Evolutionary conservation across 2,329 filamentous ascomycete species (phyloP).

Genomic region (Cladorrhinum sp.): DNA sequence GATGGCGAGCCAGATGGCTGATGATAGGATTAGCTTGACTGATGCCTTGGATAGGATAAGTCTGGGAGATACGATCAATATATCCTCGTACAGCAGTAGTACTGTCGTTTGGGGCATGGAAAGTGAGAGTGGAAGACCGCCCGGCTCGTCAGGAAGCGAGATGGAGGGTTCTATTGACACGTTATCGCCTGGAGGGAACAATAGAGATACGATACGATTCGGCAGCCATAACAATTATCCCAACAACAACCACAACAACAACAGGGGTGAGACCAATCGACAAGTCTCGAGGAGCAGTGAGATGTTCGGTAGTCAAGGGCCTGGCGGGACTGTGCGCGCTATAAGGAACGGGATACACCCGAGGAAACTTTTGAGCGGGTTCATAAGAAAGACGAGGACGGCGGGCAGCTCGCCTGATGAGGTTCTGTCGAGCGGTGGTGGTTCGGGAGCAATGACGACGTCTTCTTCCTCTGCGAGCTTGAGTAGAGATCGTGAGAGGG

Average conservation of each 20-base stretch:
- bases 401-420: constrained; percentile 29
- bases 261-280: too few species aligned
- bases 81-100: constrained; percentile 35
- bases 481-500: constrained; percentile 1
- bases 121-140: constrained; percentile 37
- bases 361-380: constrained; percentile 41
- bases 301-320: constrained; percentile 23
- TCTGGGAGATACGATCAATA: constrained; percentile 37
- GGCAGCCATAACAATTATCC: constrained; percentile 16
- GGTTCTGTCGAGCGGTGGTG: background rate
- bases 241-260: too few species aligned
- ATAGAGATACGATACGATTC: constrained; percentile 24
- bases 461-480: background rate
- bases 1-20: constrained; percentile 30
- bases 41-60: constrained; percentile 49
- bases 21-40: constrained; percentile 34
- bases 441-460: background rate
- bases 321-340: constrained; percentile 35
- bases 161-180: constrained; percentile 30
- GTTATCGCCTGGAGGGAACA: constrained; percentile 20
- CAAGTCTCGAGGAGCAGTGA: constrained; percentile 35
- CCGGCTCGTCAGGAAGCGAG: constrained; percentile 53
- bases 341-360: constrained; percentile 40
- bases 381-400: constrained; percentile 37
- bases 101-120: constrained; percentile 34